phyloP scores from a whole-genome alignment of 805 yeast species.

The Cyberlindnera euphorbiae region DNA sequence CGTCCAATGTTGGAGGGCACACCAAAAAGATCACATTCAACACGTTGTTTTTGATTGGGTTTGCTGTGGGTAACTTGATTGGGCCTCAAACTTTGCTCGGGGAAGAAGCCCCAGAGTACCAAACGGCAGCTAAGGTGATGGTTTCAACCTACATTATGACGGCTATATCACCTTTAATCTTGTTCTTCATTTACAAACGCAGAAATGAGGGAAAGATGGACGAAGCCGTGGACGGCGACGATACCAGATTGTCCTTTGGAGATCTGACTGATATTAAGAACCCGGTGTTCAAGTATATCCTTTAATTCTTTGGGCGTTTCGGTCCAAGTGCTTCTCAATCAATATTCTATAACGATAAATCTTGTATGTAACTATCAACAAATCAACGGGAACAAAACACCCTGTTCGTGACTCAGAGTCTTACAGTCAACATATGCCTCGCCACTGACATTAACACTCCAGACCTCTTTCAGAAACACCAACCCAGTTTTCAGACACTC shows the following conservation, averaged over 20 bases:
- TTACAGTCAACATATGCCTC: slow-evolving; percentile 6
- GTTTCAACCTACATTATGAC: slow-evolving; percentile 6
- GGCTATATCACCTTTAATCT: slow-evolving; percentile 3
- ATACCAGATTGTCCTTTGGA: slow-evolving; percentile 27
- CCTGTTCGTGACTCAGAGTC: slow-evolving; percentile 1
- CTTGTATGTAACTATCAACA: no score
- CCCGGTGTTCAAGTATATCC: slow-evolving; percentile 30
- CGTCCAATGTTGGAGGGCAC: slow-evolving; percentile 19
- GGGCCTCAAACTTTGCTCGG: slow-evolving; percentile 71
- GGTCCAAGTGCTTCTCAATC: no score
- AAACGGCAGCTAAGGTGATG: slow-evolving; percentile 12
- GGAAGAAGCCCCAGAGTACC: slow-evolving; percentile 52
- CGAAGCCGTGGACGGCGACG: slow-evolving; percentile 4
- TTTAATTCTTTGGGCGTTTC: no score
- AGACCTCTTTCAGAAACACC: slow-evolving; percentile 3
- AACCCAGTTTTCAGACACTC: slow-evolving; percentile 3
- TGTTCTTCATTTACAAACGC: slow-evolving; percentile 6
- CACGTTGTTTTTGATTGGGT: slow-evolving; percentile 11
- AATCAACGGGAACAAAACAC: no score
- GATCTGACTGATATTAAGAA: slow-evolving; percentile 37
- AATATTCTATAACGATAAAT: no score
- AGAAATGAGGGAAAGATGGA: slow-evolving; percentile 5
- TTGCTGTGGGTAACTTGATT: slow-evolving; percentile 32
- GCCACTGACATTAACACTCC: slow-evolving; percentile 6
- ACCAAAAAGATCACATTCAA: slow-evolving; percentile 8